Base-by-base conservation (phyloP, 257 asterid genomes). In the Przewalskia tangutica region DNA sequence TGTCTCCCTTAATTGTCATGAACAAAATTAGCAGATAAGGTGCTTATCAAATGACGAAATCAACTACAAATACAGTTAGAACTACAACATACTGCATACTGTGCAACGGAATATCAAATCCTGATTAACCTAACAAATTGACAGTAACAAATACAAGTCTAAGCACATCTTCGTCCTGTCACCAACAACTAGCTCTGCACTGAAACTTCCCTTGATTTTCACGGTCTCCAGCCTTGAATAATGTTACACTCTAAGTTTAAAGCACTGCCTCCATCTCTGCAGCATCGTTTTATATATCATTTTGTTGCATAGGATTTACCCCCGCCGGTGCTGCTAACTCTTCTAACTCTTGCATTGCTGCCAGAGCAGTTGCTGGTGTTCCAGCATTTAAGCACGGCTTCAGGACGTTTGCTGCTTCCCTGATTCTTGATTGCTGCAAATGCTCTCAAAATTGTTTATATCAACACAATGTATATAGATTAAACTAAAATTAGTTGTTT, bases 341-440 rank as follows among this genome's bases (percentile, higher is more conserved):
- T 85, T 95, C 98, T 23, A 93, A 91, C 85, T 93, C 94, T 64
- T 87, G 88, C 79, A 92, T 34, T 13, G 89, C 89, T 60, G 66
- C 81, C 51, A 83, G 40, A 36, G 94, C 95, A 54, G 46, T 85
- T 8, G 89, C 46, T 27, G 94, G 87, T 63, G 84, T 86, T 67
- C 86, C 90, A 34, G 16, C 76, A 81, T 77, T 85, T 75, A 93
- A 20, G 63, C 48, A 85, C 16, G 98, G 97, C 85, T 85, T 90
- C 66, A 95, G 65, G 8, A 84, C 80, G 5, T 54, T 60, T 12
- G 86, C 91, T 0, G 92, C 67, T 63, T 91, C 90, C 86, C 77
- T 86, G 59, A 93, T 85, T 82, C 83, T 87, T 64, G 89, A 77
- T 92, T 91, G 93, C 98, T 95, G 89, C 46, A 77, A 88, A 17